Evolutionary conservation across 768 basidiomycete genomes (phyloP), one percentile per base, ranked within the genome.

Genomic region (Coprinopsis cinerea): DNA sequence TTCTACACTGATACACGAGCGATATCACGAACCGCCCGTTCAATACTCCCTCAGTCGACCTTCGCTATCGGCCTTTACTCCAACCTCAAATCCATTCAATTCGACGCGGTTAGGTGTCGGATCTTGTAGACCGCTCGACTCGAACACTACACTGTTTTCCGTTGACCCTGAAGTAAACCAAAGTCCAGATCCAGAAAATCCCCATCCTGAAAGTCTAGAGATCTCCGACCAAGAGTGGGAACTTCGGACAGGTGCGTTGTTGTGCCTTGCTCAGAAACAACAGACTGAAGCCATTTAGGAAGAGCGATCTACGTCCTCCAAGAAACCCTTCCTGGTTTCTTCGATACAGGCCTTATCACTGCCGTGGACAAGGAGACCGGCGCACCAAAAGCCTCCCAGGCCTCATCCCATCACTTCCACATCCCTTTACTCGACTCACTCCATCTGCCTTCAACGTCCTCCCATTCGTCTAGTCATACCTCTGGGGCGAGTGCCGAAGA

Each of bases 151-250:
- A n/a, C n/a, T n/a, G n/a, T n/a, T n/a, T n/a, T n/a, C n/a, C 22
- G 18, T 14, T 3, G 48, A 36, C 10, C 18, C 17, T 22, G 27
- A 4, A n/a, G 15, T 17, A 25, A 4, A 4, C 28, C 27, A 13
- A 30, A 28, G 44, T 20, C 22, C 44, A 22, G 44, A 35, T 22
- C 26, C 54, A 43, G 24, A 40, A 14, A 35, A 41, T 27, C n/a
- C 20, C 14, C 41, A 54, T 9, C 43, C 42, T 4, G 20, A 40
- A 14, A 42, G 28, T 15, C 47, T 37, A 18, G 60, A 71, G 53
- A 58, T 88, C 6, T 77, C 84, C 1, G 88, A 90, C 61, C 69
- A 73, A 5, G 88, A 90, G 57, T 90, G 87, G 87, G 79, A 87
- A 59, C 73, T 88, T 44, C 80, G 85, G 22, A 86, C 85, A 57